Conservation (phyloP, 176 grass and related monocot genomes). For the Raddia guianensis region DNA sequence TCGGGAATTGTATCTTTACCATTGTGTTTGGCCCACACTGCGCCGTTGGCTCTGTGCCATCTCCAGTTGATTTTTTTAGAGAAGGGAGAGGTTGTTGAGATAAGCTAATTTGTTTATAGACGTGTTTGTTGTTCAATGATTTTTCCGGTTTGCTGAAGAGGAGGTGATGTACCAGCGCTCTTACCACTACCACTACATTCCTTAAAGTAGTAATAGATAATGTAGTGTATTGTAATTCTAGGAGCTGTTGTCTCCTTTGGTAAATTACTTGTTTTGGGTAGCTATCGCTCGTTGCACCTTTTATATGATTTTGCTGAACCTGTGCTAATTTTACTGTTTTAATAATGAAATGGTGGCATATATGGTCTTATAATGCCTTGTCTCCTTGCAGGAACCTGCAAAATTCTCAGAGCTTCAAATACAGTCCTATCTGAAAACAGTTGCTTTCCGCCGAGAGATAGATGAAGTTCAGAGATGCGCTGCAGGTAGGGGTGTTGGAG, state of each 20-base stretch:
- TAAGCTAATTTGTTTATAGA: too few species aligned
- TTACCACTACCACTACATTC: too few species aligned
- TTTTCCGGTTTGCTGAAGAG: too few species aligned
- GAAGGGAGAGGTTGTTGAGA: too few species aligned
- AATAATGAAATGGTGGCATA: not conserved
- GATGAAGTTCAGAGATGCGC: conserved; percentile 77
- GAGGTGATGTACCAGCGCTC: too few species aligned
- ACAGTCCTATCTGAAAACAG: conserved; percentile 98
- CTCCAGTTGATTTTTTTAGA: too few species aligned
- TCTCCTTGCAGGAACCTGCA: conserved; percentile 68
- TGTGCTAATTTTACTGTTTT: not conserved
- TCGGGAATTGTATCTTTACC: too few species aligned
- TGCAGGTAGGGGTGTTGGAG: conserved; percentile 73
- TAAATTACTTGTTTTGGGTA: conserved; percentile 25
- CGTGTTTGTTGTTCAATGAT: too few species aligned
- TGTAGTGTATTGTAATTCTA: not conserved
- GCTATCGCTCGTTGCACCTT: not conserved
- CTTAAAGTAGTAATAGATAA: not conserved
- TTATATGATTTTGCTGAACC: not conserved
- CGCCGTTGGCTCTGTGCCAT: too few species aligned
- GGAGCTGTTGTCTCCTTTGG: not conserved
- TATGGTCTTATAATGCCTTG: conserved; percentile 15
- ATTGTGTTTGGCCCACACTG: too few species aligned
- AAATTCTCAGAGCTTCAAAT: conserved; percentile 99
- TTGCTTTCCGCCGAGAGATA: conserved; percentile 95